phyloP scores from a whole-genome alignment of 345 rosid species.

The Salix suchowensis region DNA sequence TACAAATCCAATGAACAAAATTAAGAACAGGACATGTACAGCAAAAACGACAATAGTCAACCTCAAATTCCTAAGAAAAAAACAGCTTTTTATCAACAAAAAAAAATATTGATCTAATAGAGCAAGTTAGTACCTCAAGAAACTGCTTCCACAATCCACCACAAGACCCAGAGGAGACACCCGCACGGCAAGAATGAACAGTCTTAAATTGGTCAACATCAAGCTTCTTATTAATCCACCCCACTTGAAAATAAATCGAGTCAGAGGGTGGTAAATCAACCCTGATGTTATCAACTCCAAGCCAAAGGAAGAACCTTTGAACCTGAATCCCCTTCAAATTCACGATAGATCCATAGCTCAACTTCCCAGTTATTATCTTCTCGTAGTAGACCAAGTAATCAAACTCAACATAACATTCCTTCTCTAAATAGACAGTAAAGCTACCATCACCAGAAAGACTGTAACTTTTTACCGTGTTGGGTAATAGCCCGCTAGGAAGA shows the following conservation, averaged over 20 bases:
- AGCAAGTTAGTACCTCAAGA: slow-evolving; percentile 30
- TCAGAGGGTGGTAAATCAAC: slow-evolving; percentile 86
- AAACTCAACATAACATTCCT: slow-evolving; percentile 61
- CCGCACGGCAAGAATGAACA: slow-evolving; percentile 63
- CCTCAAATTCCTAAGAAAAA: not conserved
- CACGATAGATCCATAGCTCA: slow-evolving; percentile 69
- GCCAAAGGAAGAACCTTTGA: slow-evolving; percentile 66
- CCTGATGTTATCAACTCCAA: slow-evolving; percentile 74
- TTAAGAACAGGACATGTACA: not conserved
- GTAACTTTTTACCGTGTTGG: slow-evolving; percentile 54
- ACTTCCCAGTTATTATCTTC: slow-evolving; percentile 51
- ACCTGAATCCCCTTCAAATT: slow-evolving; percentile 81
- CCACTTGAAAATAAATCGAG: slow-evolving; percentile 83
- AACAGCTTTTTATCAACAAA: not conserved
- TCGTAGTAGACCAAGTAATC: slow-evolving; percentile 87
- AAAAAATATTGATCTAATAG: not conserved
- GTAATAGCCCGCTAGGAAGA: slow-evolving; percentile 81
- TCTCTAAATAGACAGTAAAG: slow-evolving; percentile 48
- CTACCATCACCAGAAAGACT: slow-evolving; percentile 57
- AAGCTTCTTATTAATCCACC: slow-evolving; percentile 84
- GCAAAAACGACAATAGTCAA: not conserved
- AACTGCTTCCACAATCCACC: slow-evolving; percentile 28
- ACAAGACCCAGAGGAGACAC: slow-evolving; percentile 31
- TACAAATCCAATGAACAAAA: not conserved
- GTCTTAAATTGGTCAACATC: slow-evolving; percentile 73